Evolutionary conservation across 2,329 filamentous ascomycete genomes (phyloP).

Genomic region (Trichoderma aggressivum): DNA sequence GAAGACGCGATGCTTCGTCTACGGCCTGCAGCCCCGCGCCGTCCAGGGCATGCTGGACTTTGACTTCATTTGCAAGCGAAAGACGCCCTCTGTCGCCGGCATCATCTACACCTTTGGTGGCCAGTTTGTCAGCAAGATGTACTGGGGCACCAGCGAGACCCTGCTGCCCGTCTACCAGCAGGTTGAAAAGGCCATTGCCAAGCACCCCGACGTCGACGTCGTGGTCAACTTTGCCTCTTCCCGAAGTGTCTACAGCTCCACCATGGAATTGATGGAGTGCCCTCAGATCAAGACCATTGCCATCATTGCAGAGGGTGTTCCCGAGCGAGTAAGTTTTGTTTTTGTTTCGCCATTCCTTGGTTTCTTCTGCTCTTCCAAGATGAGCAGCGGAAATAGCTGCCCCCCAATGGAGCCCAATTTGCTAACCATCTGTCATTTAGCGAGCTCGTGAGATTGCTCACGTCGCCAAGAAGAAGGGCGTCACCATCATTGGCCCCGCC

Average conservation of each 20-base stretch:
- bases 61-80: conserved; percentile 99
- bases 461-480: conserved; percentile 94
- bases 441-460: conserved; percentile 97
- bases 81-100: conserved; percentile 91
- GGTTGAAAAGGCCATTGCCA: conserved; percentile 85
- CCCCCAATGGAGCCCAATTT: conserved; percentile 23
- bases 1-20: conserved; percentile 99
- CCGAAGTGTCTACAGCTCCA: conserved; percentile 96
- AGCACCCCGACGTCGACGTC: conserved; percentile 95
- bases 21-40: conserved; percentile 94
- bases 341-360: neutral
- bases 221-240: conserved; percentile 99
- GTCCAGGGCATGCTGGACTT: conserved; percentile 97
- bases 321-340: conserved; percentile 73
- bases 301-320: conserved; percentile 99
- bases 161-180: conserved; percentile 97
- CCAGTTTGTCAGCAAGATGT: conserved; percentile 99
- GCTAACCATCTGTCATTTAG: conserved; percentile 39
- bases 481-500: conserved; percentile 97
- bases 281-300: conserved; percentile 98
- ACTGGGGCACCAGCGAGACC: conserved; percentile 99
- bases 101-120: conserved; percentile 99
- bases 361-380: neutral
- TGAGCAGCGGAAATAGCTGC: neutral
- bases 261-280: conserved; percentile 96